Conservation (phyloP, 768 basidiomycete species). For the Agaricus sinodeliciosus region DNA sequence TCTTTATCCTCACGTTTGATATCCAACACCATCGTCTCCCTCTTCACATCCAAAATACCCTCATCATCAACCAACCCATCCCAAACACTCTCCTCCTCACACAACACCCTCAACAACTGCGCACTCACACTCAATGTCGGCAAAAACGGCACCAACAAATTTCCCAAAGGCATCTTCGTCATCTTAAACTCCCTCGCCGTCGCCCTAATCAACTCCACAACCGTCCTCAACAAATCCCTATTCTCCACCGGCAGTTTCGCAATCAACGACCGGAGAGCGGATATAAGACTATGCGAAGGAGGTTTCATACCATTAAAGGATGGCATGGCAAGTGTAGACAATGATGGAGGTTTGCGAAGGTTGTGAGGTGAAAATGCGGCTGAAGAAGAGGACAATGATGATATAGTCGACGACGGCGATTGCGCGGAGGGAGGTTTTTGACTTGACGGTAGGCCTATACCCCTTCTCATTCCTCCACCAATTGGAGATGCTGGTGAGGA, state of each 20-base stretch:
- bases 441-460: constrained; percentile 28
- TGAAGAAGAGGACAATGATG: background rate
- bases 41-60: constrained; percentile 12
- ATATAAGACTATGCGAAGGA: constrained; percentile 52
- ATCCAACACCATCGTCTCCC: constrained; percentile 12
- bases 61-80: constrained; percentile 13
- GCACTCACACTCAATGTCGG: constrained; percentile 82
- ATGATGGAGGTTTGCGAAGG: constrained; percentile 71
- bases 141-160: constrained; percentile 81
- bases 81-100: constrained; percentile 71
- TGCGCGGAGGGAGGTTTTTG: constrained; percentile 26
- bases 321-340: constrained; percentile 74
- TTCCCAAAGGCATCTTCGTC: constrained; percentile 92
- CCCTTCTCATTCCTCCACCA: background rate
- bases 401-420: constrained; percentile 13
- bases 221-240: constrained; percentile 76
- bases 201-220: constrained; percentile 71
- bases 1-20: constrained; percentile 1
- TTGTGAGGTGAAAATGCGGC: background rate
- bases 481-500: constrained; percentile 11
- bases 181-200: constrained; percentile 61
- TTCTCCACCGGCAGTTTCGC: constrained; percentile 71
- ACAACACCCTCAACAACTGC: constrained; percentile 61
- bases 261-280: constrained; percentile 57
- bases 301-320: constrained; percentile 54